Conservation (phyloP, 2,329 filamentous ascomycete species). For the Ceratocystis ficicola region DNA sequence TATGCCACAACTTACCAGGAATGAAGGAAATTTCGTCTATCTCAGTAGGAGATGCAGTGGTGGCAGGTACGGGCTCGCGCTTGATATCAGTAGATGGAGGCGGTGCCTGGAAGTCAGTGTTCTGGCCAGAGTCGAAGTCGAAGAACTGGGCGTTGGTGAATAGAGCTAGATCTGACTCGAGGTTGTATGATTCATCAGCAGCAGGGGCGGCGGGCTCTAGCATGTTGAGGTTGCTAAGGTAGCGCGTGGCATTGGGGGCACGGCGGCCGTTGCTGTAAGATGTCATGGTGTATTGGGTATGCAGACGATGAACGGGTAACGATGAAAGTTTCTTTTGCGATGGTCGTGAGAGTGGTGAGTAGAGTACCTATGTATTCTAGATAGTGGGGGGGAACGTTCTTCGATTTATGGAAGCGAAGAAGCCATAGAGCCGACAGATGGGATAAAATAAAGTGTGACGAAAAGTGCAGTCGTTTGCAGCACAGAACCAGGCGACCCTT, state of each 20-base stretch:
- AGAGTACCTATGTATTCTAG: not conserved
- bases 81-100: slow-evolving; percentile 34
- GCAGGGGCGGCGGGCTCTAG: slow-evolving; percentile 46
- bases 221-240: slow-evolving; percentile 75
- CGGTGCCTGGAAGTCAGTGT: slow-evolving; percentile 44
- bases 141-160: slow-evolving; percentile 78
- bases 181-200: slow-evolving; percentile 46
- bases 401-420: not conserved
- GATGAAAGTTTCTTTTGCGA: not conserved
- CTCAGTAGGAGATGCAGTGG: slow-evolving; percentile 18
- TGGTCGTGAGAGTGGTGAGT: not conserved
- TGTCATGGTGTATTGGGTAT: slow-evolving; percentile 41
- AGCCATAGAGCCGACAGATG: not conserved
- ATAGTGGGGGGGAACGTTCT: not conserved
- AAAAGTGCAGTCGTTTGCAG: too few relatives aligned
- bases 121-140: slow-evolving; percentile 59
- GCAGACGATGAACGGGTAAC: not conserved
- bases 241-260: slow-evolving; percentile 78
- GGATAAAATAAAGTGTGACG: too few relatives aligned
- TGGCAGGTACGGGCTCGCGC: slow-evolving; percentile 27
- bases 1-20: slow-evolving; percentile 8
- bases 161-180: slow-evolving; percentile 61
- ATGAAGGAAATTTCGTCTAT: slow-evolving; percentile 27
- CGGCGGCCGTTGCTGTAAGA: slow-evolving; percentile 56
- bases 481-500: too few relatives aligned